Evolutionary conservation across 345 rosid species (phyloP).

Genomic region (Euphorbia peplus): DNA sequence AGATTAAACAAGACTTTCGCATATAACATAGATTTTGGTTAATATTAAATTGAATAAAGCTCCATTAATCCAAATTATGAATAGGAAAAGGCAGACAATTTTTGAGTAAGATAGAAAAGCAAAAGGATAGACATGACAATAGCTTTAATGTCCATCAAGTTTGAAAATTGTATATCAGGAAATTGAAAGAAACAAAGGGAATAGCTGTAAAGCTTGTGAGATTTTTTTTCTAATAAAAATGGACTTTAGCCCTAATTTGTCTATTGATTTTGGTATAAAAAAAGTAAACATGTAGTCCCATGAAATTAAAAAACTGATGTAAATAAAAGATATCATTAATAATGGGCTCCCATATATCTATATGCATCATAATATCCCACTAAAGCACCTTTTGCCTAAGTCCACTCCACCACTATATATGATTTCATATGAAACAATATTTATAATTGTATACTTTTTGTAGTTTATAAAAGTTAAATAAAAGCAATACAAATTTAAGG

Average conservation of each 20-base stretch:
- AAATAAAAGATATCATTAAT: background rate
- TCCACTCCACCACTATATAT: conserved; percentile 14
- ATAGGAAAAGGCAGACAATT: background rate
- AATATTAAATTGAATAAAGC: conserved; percentile 15
- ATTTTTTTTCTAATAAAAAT: conserved; percentile 2
- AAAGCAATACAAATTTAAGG: no score
- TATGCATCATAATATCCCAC: conserved; percentile 14
- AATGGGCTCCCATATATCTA: conserved; percentile 16
- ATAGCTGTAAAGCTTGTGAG: conserved; percentile 1
- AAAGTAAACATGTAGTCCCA: conserved; percentile 29
- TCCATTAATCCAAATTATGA: background rate
- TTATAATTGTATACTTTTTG: background rate
- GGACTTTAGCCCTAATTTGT: no score
- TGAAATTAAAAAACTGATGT: conserved; percentile 1
- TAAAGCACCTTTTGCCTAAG: conserved; percentile 18
- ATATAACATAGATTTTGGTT: background rate
- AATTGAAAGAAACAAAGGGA: background rate
- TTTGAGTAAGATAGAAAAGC: conserved; percentile 12
- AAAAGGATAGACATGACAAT: conserved; percentile 16
- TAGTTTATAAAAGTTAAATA: no score
- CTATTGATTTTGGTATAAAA: conserved; percentile 9
- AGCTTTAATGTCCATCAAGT: conserved; percentile 19
- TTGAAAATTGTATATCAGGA: conserved; percentile 24
- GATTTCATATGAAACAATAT: background rate
- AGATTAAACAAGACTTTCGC: no score